Conservation (phyloP, 768 basidiomycete genomes). For the Termitomyces bulborhizus region DNA sequence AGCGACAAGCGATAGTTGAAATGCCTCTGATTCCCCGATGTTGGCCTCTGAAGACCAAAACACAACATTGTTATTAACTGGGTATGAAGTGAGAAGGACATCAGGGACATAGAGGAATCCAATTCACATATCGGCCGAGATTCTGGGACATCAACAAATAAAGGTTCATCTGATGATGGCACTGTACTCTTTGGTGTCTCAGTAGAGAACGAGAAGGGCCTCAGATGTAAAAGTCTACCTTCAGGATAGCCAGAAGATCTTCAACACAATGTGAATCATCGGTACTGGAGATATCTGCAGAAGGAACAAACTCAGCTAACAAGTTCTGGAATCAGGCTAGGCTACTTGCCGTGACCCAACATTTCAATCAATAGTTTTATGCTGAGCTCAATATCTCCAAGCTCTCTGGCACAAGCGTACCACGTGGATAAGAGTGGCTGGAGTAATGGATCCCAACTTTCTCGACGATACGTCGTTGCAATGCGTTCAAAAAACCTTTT, state of each 20-base stretch:
- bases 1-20: conserved; percentile 66
- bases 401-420: conserved; percentile 76
- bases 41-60: conserved; percentile 69
- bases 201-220: background rate
- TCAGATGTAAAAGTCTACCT: conserved; percentile 35
- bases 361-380: conserved; percentile 78
- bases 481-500: conserved; percentile 90
- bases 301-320: background rate
- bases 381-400: conserved; percentile 72
- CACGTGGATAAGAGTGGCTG: conserved; percentile 69
- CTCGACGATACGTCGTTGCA: conserved; percentile 79
- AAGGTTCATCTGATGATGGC: conserved; percentile 50
- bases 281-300: conserved; percentile 27
- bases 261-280: conserved; percentile 51
- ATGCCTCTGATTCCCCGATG: conserved; percentile 58
- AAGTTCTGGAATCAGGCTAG: background rate
- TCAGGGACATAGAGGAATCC: background rate
- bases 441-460: conserved; percentile 75
- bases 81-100: conserved; percentile 4
- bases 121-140: conserved; percentile 56
- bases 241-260: conserved; percentile 66
- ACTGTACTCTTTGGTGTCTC: conserved; percentile 52
- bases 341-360: conserved; percentile 61
- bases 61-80: conserved; percentile 59
- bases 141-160: conserved; percentile 60